These are phyloP conservation scores for Metarhizium robertsii DNA, from an alignment of 2,329 filamentous ascomycete genomes.

Conservation along the genomic window DNA sequence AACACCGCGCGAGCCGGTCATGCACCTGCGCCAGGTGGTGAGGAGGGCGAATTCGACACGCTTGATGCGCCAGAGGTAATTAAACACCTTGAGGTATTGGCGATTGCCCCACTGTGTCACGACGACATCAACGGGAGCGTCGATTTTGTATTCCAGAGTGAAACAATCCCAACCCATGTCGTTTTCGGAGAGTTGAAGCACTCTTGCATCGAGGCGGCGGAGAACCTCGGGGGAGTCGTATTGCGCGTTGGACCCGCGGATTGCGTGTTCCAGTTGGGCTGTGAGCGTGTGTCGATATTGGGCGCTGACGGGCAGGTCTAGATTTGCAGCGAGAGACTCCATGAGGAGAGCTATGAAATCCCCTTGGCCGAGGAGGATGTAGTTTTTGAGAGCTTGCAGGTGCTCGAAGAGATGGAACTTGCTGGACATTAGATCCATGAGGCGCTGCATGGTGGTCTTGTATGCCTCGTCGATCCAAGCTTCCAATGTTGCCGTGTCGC, in stretches of 20 bases:
- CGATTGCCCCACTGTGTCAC: slow-evolving; percentile 92
- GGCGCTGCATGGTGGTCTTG: slow-evolving; percentile 92
- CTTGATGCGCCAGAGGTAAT: slow-evolving; percentile 97
- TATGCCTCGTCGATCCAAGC: slow-evolving; percentile 94
- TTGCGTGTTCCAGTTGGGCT: slow-evolving; percentile 95
- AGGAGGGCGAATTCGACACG: slow-evolving; percentile 90
- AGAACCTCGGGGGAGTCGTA: slow-evolving; percentile 90
- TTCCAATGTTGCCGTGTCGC: slow-evolving; percentile 85
- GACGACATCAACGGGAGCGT: slow-evolving; percentile 91
- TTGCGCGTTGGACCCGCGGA: slow-evolving; percentile 93
- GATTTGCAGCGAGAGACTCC: slow-evolving; percentile 87
- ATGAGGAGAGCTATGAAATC: slow-evolving; percentile 96
- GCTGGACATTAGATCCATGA: slow-evolving; percentile 86
- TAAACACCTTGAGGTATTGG: slow-evolving; percentile 98
- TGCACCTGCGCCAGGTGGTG: slow-evolving; percentile 88
- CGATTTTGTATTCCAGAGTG: slow-evolving; percentile 96
- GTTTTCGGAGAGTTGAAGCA: slow-evolving; percentile 91
- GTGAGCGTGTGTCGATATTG: slow-evolving; percentile 96
- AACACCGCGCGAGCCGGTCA: slow-evolving; percentile 90
- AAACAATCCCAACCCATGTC: slow-evolving; percentile 99
- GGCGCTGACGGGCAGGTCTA: slow-evolving; percentile 90
- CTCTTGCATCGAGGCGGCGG: slow-evolving; percentile 86
- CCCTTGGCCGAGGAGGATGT: slow-evolving; percentile 86
- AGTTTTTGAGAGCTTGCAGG: slow-evolving; percentile 83
- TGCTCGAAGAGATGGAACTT: slow-evolving; percentile 96